A percentile compares a stretch with the other conserved stretches of the same genome.
phyloP scores from a whole-genome alignment of 148 eudicot species.

The Chenopodium quinoa region DNA sequence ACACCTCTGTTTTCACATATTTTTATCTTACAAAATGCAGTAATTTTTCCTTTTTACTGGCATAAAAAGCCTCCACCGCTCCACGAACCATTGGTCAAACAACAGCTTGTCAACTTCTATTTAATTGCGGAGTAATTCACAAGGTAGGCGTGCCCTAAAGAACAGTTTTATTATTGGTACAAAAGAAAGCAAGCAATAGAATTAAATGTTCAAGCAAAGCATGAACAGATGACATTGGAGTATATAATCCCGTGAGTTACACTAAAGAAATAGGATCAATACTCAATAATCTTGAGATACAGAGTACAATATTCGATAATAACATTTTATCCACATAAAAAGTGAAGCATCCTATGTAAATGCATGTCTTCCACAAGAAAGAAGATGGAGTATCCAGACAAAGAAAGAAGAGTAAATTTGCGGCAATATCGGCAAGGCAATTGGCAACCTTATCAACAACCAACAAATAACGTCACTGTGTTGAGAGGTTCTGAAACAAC shows the following conservation, averaged over 20 bases:
- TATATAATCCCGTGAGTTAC: not conserved
- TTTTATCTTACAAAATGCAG: not conserved
- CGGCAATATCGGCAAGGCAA: not conserved
- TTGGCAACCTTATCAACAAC: not conserved
- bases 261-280: not conserved
- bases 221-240: not conserved
- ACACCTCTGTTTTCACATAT: not conserved
- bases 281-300: not conserved
- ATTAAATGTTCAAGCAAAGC: not conserved
- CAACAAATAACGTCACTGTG: constrained; percentile 6
- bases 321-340: not conserved
- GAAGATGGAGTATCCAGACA: not conserved
- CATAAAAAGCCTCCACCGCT: not conserved
- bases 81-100: not conserved
- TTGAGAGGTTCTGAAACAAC: constrained; percentile 41
- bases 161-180: not conserved
- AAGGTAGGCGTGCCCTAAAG: not conserved
- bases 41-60: not conserved
- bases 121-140: not conserved
- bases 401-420: not conserved
- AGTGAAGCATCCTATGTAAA: not conserved
- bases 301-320: not conserved
- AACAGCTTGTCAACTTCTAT: not conserved
- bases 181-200: not conserved
- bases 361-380: not conserved